These are phyloP conservation scores for Rhodotorula babjevae DNA, from an alignment of 768 basidiomycete species.

Conservation along the genomic window DNA sequence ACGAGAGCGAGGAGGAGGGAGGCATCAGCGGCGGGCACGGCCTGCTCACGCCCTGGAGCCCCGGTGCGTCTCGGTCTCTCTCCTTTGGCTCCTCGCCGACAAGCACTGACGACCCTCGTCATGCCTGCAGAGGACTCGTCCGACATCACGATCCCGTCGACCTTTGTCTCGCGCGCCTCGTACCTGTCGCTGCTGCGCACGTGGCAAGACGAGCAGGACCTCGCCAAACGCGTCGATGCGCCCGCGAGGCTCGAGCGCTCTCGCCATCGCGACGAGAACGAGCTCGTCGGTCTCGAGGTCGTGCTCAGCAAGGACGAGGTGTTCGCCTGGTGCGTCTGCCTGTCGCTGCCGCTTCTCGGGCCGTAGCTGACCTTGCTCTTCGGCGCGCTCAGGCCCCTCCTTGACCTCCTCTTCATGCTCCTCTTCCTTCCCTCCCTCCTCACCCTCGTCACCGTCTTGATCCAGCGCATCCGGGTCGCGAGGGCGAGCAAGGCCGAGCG, in stretches of 20 bases:
- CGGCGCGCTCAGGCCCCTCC: slow-evolving; percentile 44
- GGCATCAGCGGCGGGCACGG: slow-evolving; percentile 65
- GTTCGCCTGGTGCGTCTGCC: slow-evolving; percentile 64
- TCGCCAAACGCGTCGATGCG: slow-evolving; percentile 50
- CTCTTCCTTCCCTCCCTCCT: slow-evolving; percentile 83
- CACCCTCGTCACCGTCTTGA: slow-evolving; percentile 79
- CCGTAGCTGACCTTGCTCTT: slow-evolving; percentile 51
- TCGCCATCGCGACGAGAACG: background rate
- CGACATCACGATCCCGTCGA: slow-evolving; percentile 75
- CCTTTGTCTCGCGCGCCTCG: slow-evolving; percentile 80
- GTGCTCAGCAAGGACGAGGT: slow-evolving; percentile 48
- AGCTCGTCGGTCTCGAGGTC: slow-evolving; percentile 41
- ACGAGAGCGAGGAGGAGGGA: slow-evolving; percentile 57
- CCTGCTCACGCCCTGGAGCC: slow-evolving; percentile 77
- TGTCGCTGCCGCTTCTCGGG: slow-evolving; percentile 53
- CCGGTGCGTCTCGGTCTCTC: slow-evolving; percentile 56
- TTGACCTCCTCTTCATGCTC: slow-evolving; percentile 59
- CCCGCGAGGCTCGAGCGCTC: slow-evolving; percentile 2
- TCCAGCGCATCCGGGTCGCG: slow-evolving; percentile 79
- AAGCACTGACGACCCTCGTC: background rate
- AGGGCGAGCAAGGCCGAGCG: slow-evolving; percentile 64
- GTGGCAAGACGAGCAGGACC: slow-evolving; percentile 30
- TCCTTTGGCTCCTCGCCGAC: too few relatives aligned
- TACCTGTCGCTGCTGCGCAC: slow-evolving; percentile 57
- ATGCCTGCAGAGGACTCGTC: slow-evolving; percentile 62